Evolutionary conservation across 73 alveolate species (phyloP), one percentile per base, ranked within the genome.

Genomic region (Tetrahymena borealis): DNA sequence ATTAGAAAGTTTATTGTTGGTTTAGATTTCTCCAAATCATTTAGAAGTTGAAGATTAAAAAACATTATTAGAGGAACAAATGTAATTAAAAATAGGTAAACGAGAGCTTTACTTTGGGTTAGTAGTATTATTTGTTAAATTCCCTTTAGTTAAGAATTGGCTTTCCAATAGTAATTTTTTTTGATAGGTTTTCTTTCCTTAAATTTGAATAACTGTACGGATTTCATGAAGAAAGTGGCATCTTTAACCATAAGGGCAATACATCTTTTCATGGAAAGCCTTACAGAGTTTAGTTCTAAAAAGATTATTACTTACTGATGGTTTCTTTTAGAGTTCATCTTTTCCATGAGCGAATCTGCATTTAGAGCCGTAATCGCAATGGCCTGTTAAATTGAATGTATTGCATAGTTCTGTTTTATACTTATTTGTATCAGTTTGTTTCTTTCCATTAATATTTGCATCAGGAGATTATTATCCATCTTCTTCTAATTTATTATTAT

Each of bases 331-430:
- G 31, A 96, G 94, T 41, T 96, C 98, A 77, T 92, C 92, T 42
- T 94, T 91, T 39, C 98, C 98, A 42, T 96, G 98, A 60, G 98
- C 98, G 79, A 96, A 96, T 92, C 96, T 93, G 90, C 98, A 96
- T 78, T 95, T 96, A 33, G 78, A 91, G n/a, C 98, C 98, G 91
- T 94, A 96, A 35, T 96, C 96, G 78, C 98, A 96, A 28, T 85
- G 60, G 5, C 98, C 97, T 5, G 95, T 93, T 91, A 91, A 78
- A 41, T 42, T 90, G 78, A 95, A 96, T 28, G 94, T 95, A 91
- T 94, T 96, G 94, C 98, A 96, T 18, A 94, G 90, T 90, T 94
- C 97, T 38, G 98, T 96, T 93, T 96, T 96, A 92, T 96, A 96
- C 41, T 96, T 96, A 60, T 32, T 60, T 60, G n/a, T 24, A 60